Evolutionary conservation across 1,284 basidiomycete species (phyloP), one percentile per base, ranked within the genome.

Genomic region (Pyrrhoderma lamaoense): DNA sequence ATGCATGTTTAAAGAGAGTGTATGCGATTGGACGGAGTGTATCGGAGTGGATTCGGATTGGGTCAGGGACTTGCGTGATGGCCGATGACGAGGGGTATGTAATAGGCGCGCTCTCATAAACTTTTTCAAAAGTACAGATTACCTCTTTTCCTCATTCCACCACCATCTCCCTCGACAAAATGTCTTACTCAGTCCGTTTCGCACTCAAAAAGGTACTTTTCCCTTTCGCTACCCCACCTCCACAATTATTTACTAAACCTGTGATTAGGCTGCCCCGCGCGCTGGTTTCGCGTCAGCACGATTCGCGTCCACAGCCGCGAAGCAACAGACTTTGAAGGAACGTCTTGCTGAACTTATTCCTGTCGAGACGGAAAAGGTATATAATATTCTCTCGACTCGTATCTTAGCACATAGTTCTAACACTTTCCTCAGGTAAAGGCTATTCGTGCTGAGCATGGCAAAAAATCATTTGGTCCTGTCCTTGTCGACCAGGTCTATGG

Each of bases 261-360:
- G 18, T 25, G 34, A 19, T 38, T 19, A 51, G 49, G 37, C 42
- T 21, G 18, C 47, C 21, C 25, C 47, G 42, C 53, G 53, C 36
- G 47, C 53, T 38, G 47, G 48, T 22, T 46, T 54, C 44, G 42
- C 53, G 42, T 23, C 50, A 8, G 73, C 73, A 57, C 76, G 82
- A 52, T 79, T 82, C 61, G 79, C 77, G 39, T 85, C 85, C 19
- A 75, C 88, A 37, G 73, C 77, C 49, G 67, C 80, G 44, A 89
- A 83, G 69, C 78, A 78, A 45, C 75, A 79, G 58, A 83, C 89
- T 42, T 79, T 95, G 68, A 93, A 93, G 74, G 91, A 95, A 71
- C 80, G 90, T 55, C 76, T 96, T 57, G 79, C 87, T 45, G 88
- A 94, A 71, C 82, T 96, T 68, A 94, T 96, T 63, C 93, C 93